Conservation (phyloP, 208 protist genomes). For the Leishmania major region DNA sequence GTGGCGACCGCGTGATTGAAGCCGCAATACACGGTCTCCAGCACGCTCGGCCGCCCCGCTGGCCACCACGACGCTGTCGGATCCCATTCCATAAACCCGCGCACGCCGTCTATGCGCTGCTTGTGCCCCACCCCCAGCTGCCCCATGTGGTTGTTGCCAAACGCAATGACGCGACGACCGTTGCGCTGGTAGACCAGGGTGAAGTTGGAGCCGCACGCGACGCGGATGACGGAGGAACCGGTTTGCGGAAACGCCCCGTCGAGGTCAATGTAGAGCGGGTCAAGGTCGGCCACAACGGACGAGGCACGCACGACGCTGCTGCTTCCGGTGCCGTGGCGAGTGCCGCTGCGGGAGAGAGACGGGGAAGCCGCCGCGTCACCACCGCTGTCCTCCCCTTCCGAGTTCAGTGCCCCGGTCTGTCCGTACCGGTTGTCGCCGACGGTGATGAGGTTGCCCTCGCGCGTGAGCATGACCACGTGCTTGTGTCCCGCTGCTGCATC, state of each 20-base stretch:
- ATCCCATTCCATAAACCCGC: conserved; percentile 67
- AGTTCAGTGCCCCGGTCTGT: conserved; percentile 37
- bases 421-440: conserved; percentile 71
- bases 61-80: conserved; percentile 55
- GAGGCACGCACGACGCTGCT: background rate
- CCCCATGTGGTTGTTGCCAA: conserved; percentile 80
- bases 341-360: background rate
- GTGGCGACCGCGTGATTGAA: conserved; percentile 62
- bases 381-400: conserved; percentile 10
- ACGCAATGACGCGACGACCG: conserved; percentile 50
- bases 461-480: conserved; percentile 59
- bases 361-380: background rate
- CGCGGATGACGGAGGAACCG: conserved; percentile 10
- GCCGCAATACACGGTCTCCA: conserved; percentile 48
- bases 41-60: conserved; percentile 9
- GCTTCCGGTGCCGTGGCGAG: conserved; percentile 3
- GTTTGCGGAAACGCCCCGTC: conserved; percentile 36
- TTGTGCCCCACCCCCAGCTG: conserved; percentile 78
- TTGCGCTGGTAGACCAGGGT: conserved; percentile 58
- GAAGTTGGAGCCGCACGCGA: conserved; percentile 70
- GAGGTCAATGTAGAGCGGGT: conserved; percentile 59
- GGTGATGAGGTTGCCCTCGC: conserved; percentile 68
- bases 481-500: conserved; percentile 53
- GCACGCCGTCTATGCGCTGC: conserved; percentile 29
- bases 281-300: conserved; percentile 17